These are phyloP conservation scores for Pleurotus citrinopileatus DNA, from an alignment of 768 basidiomycete species.

Conservation along the genomic window DNA sequence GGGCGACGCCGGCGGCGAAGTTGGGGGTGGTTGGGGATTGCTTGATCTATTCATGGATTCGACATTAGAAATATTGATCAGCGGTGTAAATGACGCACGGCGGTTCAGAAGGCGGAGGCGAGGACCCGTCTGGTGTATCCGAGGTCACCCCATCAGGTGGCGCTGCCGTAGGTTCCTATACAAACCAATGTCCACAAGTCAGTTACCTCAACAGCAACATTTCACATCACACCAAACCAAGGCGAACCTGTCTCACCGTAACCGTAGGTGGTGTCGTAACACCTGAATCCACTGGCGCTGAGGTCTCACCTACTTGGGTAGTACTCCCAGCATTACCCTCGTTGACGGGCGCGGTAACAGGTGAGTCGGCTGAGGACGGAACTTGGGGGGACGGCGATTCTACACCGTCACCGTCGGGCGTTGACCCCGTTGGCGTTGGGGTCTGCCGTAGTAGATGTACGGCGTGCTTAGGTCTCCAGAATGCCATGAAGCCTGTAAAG, in stretches of 20 bases:
- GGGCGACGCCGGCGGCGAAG: too few species aligned
- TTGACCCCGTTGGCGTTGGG: neutral
- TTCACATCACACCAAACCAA: neutral
- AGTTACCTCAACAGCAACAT: neutral
- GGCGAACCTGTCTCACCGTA: slow-evolving; percentile 10
- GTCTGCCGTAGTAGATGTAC: neutral
- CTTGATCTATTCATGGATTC: neutral
- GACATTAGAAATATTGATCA: neutral
- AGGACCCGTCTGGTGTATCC: neutral
- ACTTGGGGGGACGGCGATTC: slow-evolving; percentile 1
- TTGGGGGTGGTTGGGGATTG: neutral
- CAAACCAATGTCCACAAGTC: neutral
- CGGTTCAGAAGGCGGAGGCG: neutral
- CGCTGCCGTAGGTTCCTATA: neutral
- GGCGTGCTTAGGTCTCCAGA: too few species aligned
- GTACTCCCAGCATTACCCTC: neutral
- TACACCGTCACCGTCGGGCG: neutral
- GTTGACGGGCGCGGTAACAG: neutral
- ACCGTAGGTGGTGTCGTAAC: neutral
- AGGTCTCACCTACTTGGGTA: too few species aligned
- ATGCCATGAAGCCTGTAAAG: too few species aligned
- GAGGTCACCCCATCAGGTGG: neutral
- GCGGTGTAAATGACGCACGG: neutral
- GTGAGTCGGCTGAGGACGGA: neutral
- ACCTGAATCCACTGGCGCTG: neutral